phyloP scores from a whole-genome alignment of 176 grass and related monocot genomes.

The Rhipidocladum racemiflorum region DNA sequence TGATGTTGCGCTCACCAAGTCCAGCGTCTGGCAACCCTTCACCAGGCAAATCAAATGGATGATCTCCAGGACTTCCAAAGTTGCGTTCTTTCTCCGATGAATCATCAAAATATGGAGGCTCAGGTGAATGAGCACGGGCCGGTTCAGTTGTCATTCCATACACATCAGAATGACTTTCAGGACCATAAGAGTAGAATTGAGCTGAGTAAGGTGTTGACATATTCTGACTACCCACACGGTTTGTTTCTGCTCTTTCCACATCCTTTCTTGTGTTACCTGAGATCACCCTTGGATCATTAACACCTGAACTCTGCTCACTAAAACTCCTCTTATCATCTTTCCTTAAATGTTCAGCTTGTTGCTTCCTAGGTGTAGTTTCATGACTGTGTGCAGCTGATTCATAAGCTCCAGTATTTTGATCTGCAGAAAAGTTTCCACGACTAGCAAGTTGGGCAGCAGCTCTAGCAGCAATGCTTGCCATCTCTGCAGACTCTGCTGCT shows the following conservation, averaged over 20 bases:
- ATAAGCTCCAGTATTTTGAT: conserved; percentile 37
- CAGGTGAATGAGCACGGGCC: conserved; percentile 23
- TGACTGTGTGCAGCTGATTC: conserved; percentile 27
- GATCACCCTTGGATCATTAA: conserved; percentile 33
- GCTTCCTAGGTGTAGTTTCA: conserved; percentile 30
- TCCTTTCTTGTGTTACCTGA: conserved; percentile 23
- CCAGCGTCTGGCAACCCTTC: conserved; percentile 31
- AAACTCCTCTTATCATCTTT: conserved; percentile 33
- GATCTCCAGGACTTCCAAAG: conserved; percentile 27
- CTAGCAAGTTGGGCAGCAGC: conserved; percentile 94
- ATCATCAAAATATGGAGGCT: conserved; percentile 31
- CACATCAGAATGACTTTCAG: conserved; percentile 17
- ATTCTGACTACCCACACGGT: conserved; percentile 21
- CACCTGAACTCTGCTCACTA: conserved; percentile 16
- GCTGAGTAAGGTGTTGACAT: conserved; percentile 13
- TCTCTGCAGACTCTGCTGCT: conserved; percentile 86
- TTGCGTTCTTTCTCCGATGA: conserved; percentile 38
- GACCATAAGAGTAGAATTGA: conserved; percentile 23
- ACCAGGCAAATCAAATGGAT: conserved; percentile 29
- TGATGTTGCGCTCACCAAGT: conserved; percentile 1
- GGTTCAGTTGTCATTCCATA: conserved; percentile 34
- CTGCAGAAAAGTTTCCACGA: conserved; percentile 53
- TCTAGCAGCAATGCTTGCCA: conserved; percentile 86
- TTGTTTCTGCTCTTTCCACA: conserved; percentile 33
- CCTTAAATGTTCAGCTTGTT: conserved; percentile 15